A percentile compares a stretch with the other conserved stretches of the same genome.
Evolutionary conservation across 2,329 filamentous ascomycete genomes (phyloP).

Genomic region (Cladophialophora exuberans): DNA sequence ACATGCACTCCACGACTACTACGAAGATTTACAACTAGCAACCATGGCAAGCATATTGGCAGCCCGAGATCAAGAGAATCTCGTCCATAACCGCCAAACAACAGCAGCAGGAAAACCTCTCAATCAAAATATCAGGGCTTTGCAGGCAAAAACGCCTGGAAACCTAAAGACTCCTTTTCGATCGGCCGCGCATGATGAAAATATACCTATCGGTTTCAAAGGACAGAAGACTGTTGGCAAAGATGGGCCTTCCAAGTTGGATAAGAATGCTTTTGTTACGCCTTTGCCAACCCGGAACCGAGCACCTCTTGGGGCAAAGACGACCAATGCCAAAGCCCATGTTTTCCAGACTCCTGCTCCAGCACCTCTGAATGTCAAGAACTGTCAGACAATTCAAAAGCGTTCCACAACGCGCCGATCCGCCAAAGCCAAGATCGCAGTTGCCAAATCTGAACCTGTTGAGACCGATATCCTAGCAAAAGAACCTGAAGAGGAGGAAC

Average conservation of each 20-base stretch:
- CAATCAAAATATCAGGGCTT: slow-evolving; percentile 64
- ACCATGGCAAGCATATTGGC: slow-evolving; percentile 65
- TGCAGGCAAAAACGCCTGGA: slow-evolving; percentile 77
- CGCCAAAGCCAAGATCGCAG: slow-evolving; percentile 57
- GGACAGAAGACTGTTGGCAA: slow-evolving; percentile 64
- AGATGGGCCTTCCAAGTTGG: slow-evolving; percentile 54
- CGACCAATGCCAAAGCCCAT: slow-evolving; percentile 86
- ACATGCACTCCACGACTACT: slow-evolving; percentile 14
- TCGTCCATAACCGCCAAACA: slow-evolving; percentile 74
- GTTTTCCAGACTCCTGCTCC: slow-evolving; percentile 68
- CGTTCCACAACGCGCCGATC: slow-evolving; percentile 61
- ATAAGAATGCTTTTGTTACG: slow-evolving; percentile 72
- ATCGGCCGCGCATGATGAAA: slow-evolving; percentile 80
- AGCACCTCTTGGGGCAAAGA: slow-evolving; percentile 89
- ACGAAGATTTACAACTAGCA: slow-evolving; percentile 17
- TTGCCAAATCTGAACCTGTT: slow-evolving; percentile 47
- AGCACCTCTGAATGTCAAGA: slow-evolving; percentile 61
- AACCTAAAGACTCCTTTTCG: slow-evolving; percentile 82
- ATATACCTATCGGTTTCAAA: slow-evolving; percentile 63
- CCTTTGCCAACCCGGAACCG: slow-evolving; percentile 74
- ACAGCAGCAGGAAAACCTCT: slow-evolving; percentile 71
- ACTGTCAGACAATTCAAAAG: slow-evolving; percentile 65
- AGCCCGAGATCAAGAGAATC: slow-evolving; percentile 84
- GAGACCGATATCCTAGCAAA: slow-evolving; percentile 29
- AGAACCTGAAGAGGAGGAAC: slow-evolving; percentile 58